A percentile compares a stretch with the other conserved stretches of the same genome.
Evolutionary conservation across 2,329 filamentous ascomycete species (phyloP).

Genomic region (Gliomastix tumulicola): DNA sequence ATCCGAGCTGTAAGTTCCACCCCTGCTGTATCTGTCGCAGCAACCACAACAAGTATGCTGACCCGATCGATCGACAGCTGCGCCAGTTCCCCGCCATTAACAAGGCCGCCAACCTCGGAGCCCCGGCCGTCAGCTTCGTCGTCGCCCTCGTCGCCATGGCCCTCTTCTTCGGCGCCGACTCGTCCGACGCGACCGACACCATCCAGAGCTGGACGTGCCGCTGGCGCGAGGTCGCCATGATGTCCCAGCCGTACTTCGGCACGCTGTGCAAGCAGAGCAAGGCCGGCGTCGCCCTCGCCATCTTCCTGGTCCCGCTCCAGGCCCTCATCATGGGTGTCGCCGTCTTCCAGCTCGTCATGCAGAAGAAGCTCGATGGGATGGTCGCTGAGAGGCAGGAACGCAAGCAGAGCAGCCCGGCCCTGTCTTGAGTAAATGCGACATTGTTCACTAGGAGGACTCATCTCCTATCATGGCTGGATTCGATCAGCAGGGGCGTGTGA

Average conservation of each 20-base stretch:
- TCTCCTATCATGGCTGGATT: too few relatives aligned
- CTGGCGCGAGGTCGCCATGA: conserved; percentile 48
- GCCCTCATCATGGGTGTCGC: conserved; percentile 37
- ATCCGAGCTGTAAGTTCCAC: conserved; percentile 40
- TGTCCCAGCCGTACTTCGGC: conserved; percentile 43
- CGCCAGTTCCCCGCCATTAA: conserved; percentile 8
- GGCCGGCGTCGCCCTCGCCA: conserved; percentile 44
- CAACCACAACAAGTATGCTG: not conserved
- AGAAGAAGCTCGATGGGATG: conserved; percentile 25
- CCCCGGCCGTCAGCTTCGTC: conserved; percentile 20
- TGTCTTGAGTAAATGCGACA: conserved; percentile 11
- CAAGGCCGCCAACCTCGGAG: conserved; percentile 15
- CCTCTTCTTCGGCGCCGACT: conserved; percentile 49
- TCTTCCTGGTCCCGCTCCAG: conserved; percentile 52
- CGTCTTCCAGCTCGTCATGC: conserved; percentile 34
- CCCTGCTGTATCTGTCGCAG: too few relatives aligned
- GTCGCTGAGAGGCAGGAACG: not conserved
- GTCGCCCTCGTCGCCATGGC: conserved; percentile 43
- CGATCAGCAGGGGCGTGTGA: too few relatives aligned
- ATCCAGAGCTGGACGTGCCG: conserved; percentile 58
- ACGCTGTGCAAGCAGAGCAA: conserved; percentile 50
- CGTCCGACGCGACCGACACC: conserved; percentile 43
- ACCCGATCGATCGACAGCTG: too few relatives aligned
- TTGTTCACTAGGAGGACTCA: too few relatives aligned
- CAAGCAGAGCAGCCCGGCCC: conserved; percentile 16